Evolutionary conservation across 208 protist species (phyloP), one percentile per base, ranked within the genome.

Genomic region (Crithidia fasciculata): DNA sequence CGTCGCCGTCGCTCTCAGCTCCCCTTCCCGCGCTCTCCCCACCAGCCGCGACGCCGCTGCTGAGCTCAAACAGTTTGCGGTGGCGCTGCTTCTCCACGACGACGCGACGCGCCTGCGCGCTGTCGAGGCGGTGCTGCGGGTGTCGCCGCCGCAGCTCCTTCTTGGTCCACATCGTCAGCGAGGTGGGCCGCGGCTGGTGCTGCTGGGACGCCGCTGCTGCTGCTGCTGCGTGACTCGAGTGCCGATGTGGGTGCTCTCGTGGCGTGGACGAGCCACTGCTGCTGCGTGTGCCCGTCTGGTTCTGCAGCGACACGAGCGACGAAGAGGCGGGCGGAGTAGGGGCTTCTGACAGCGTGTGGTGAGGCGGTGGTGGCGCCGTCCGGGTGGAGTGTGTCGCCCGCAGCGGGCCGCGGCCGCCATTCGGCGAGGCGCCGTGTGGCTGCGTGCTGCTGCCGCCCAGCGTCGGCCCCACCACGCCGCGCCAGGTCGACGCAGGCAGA

Each of bases 1-100:
- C 39, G 44, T 16, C 10, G 28, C 19, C 19, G 12, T 52, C 8
- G n/a, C 15, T 13, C 13, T 28, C 60, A 4, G 2, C 28, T 28
- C 28, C 28, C 28, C 1, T 28, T 28, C 28, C 28, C 0, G 28
- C 28, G 28, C 28, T 28, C 28, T 28, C 28, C 28, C 28, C 28
- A 28, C 28, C 28, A 28, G 28, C 28, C 28, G 28, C 28, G 28
- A 28, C 19, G 45, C 41, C 12, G 10, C 44, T 6, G 62, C 47
- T 49, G 9, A 70, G 43, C 54, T 70, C 65, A 4, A 70, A 59
- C 9, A 70, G 65, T 53, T 61, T 70, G 5, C 65, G 65, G 28
- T 70, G 65, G 5, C 65, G 65, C 53, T 70, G 65, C 41, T 53
- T 28, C 43, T 52, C 18, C n/a, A 70, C 41, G 2, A 70, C 65